Evolutionary conservation across 2,329 filamentous ascomycete species (phyloP).

Genomic region (Xylariaceae sp.): DNA sequence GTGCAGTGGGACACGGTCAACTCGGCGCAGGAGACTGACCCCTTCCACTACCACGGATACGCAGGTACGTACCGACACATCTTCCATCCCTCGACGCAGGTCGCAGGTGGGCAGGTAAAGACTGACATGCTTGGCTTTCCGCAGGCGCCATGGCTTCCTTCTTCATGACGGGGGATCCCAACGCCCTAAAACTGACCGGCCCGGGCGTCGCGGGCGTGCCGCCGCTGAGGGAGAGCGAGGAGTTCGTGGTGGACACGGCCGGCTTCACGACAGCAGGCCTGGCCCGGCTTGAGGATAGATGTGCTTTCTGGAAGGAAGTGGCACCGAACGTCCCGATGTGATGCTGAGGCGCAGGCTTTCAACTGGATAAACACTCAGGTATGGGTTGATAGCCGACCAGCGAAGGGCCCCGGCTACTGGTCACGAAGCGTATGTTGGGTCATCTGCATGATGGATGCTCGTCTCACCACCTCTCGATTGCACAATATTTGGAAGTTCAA

Average conservation of each 20-base stretch:
- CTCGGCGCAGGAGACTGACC: constrained; percentile 41
- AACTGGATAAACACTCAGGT: too few relatives aligned
- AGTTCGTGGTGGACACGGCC: constrained; percentile 42
- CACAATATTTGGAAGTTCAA: too few relatives aligned
- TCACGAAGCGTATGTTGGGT: too few relatives aligned
- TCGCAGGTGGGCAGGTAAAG: neutral
- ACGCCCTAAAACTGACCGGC: constrained; percentile 46
- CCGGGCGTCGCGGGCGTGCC: constrained; percentile 37
- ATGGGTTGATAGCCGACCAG: too few relatives aligned
- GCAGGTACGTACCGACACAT: constrained; percentile 12
- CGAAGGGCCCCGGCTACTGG: too few relatives aligned
- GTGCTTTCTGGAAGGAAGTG: constrained; percentile 45
- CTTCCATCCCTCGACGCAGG: neutral
- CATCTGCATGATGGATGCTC: too few relatives aligned
- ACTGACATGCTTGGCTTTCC: neutral
- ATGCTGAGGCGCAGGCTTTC: too few relatives aligned
- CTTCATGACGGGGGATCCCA: constrained; percentile 51
- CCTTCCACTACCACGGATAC: constrained; percentile 48
- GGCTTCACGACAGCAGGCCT: constrained; percentile 36
- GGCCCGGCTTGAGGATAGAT: constrained; percentile 35
- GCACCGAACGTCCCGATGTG: constrained; percentile 39
- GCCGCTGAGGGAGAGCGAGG: constrained; percentile 28
- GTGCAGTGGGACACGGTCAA: constrained; percentile 51
- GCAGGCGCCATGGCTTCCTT: constrained; percentile 53
- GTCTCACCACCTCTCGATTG: too few relatives aligned